Percentiles rank a stretch among this genome's conserved stretches.
Conservation (phyloP, 257 asterid species). For the Schizonepeta tenuifolia region DNA sequence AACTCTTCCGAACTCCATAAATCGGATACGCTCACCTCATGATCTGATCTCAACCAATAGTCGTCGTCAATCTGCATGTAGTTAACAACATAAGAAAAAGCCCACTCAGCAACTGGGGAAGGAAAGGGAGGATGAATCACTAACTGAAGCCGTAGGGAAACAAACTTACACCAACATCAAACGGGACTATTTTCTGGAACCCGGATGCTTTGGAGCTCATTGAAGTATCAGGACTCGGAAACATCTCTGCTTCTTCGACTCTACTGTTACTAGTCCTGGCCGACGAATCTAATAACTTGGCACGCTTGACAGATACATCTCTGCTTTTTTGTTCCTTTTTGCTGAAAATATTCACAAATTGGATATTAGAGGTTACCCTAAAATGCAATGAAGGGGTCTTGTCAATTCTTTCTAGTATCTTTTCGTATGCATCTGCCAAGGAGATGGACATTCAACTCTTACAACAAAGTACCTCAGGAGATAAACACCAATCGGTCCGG, state of each 20-base stretch:
- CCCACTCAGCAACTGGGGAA: not conserved
- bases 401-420: not conserved
- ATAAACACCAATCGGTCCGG: conserved; percentile 64
- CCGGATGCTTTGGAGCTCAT: conserved; percentile 41
- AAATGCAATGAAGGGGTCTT: not conserved
- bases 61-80: conserved; percentile 61
- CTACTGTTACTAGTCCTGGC: conserved; percentile 34
- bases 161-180: conserved; percentile 63
- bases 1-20: conserved; percentile 61
- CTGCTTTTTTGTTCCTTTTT: conserved; percentile 43
- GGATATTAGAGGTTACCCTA: conserved; percentile 24
- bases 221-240: conserved; percentile 38
- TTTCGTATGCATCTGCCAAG: not conserved
- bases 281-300: conserved; percentile 43
- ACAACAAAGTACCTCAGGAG: conserved; percentile 57
- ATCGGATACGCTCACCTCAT: conserved; percentile 48
- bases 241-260: conserved; percentile 35
- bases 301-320: conserved; percentile 42
- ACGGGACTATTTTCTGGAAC: conserved; percentile 62
- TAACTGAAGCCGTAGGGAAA: conserved; percentile 31
- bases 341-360: conserved; percentile 40
- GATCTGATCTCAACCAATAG: conserved; percentile 74
- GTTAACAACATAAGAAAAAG: not conserved
- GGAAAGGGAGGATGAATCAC: not conserved
- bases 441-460: too few species aligned